Conservation (phyloP, 306 rosid genomes). For the Arachis stenosperma region DNA sequence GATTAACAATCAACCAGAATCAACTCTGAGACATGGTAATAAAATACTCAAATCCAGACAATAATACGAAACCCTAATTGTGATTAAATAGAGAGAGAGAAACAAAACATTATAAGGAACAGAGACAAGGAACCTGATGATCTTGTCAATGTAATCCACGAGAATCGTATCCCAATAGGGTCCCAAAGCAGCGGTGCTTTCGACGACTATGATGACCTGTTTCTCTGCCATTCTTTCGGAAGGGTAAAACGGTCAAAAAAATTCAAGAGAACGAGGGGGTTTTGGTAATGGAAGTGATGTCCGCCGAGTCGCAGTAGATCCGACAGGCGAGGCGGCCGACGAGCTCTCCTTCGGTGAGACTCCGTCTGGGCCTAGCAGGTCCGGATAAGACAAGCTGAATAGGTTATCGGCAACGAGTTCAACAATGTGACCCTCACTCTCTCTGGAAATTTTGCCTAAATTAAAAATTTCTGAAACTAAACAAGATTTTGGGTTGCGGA, state of each 20-base stretch:
- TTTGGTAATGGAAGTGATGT: too few species aligned
- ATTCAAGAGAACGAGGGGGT: neutral
- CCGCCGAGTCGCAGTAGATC: too few species aligned
- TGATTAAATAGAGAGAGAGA: neutral
- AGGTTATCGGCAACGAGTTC: too few species aligned
- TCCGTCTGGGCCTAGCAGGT: too few species aligned
- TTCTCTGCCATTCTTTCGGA: constrained; percentile 64
- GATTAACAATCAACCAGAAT: neutral
- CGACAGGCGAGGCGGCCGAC: too few species aligned
- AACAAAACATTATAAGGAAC: neutral
- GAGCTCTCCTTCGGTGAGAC: too few species aligned
- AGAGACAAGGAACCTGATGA: constrained; percentile 56
- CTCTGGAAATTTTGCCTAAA: too few species aligned
- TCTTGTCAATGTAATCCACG: constrained; percentile 76
- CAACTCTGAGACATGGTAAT: neutral
- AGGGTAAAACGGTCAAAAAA: neutral
- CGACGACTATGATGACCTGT: constrained; percentile 80
- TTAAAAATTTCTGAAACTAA: too few species aligned
- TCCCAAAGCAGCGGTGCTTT: constrained; percentile 87
- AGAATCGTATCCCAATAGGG: constrained; percentile 68
- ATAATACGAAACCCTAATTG: constrained; percentile 2
- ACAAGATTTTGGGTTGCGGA: too few species aligned
- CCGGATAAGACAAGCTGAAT: too few species aligned
- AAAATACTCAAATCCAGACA: neutral
- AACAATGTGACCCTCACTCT: too few species aligned